Conservation (phyloP, 1,284 basidiomycete genomes). For the Leucoagaricus sp. region DNA sequence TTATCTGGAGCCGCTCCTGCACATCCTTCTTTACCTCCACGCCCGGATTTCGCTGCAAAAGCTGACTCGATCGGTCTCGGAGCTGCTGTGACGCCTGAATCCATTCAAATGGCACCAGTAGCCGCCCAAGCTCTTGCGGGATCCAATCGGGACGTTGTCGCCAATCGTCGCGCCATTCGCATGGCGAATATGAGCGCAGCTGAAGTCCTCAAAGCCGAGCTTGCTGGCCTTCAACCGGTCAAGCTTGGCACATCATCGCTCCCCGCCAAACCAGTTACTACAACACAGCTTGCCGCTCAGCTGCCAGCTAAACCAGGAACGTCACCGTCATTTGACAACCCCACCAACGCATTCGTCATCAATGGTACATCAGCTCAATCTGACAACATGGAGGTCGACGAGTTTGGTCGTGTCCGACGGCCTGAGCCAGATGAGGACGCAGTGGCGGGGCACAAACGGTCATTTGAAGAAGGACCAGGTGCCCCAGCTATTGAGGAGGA, state of each 20-base stretch:
- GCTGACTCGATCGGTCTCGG: conserved; percentile 77
- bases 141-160: conserved; percentile 85
- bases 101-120: conserved; percentile 53
- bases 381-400: conserved; percentile 14
- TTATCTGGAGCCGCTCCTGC: conserved; percentile 33
- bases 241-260: conserved; percentile 39
- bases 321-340: neutral
- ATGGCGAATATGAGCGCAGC: conserved; percentile 97
- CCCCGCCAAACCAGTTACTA: conserved; percentile 39
- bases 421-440: conserved; percentile 23
- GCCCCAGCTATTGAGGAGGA: conserved; percentile 47
- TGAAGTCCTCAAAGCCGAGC: conserved; percentile 89
- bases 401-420: conserved; percentile 13
- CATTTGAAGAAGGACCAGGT: conserved; percentile 59
- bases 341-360: neutral
- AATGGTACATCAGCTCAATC: neutral
- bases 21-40: conserved; percentile 58
- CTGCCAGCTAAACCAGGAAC: conserved; percentile 13
- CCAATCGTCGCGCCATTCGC: conserved; percentile 85
- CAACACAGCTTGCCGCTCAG: conserved; percentile 17
- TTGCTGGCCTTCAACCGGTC: conserved; percentile 68
- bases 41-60: conserved; percentile 71
- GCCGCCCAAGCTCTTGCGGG: conserved; percentile 72
- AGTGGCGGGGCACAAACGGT: conserved; percentile 64
- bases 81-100: conserved; percentile 54